These are phyloP conservation scores for Tulasnella calospora DNA, from an alignment of 768 basidiomycete genomes.

Conservation along the genomic window DNA sequence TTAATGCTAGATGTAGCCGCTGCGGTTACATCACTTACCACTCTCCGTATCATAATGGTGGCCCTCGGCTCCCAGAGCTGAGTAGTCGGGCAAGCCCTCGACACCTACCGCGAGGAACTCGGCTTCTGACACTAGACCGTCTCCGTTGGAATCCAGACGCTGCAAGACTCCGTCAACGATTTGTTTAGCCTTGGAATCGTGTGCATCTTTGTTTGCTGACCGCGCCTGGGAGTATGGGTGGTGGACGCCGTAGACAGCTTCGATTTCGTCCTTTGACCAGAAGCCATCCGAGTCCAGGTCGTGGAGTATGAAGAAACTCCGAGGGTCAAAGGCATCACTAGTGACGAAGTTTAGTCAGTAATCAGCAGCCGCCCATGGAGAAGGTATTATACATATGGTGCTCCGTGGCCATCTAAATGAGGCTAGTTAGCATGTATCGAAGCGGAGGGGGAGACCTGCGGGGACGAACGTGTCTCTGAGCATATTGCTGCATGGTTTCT, in stretches of 20 bases:
- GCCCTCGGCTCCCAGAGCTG: slow-evolving; percentile 78
- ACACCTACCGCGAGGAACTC: slow-evolving; percentile 72
- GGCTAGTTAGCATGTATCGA: slow-evolving; percentile 15
- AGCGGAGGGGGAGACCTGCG: slow-evolving; percentile 29
- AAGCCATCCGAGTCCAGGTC: slow-evolving; percentile 85
- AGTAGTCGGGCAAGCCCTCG: slow-evolving; percentile 75
- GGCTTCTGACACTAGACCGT: slow-evolving; percentile 61
- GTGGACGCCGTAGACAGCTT: slow-evolving; percentile 94
- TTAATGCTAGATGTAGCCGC: slow-evolving; percentile 18
- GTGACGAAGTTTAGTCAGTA: not conserved
- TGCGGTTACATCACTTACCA: slow-evolving; percentile 46
- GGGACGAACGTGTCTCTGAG: slow-evolving; percentile 71
- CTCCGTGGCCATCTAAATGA: slow-evolving; percentile 72
- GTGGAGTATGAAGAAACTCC: slow-evolving; percentile 93
- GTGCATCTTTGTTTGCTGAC: slow-evolving; percentile 75
- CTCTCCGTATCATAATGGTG: slow-evolving; percentile 92
- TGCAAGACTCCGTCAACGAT: slow-evolving; percentile 69
- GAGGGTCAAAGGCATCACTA: slow-evolving; percentile 75
- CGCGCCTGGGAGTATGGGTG: slow-evolving; percentile 82
- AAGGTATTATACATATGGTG: slow-evolving; percentile 64
- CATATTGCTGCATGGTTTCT: slow-evolving; percentile 77
- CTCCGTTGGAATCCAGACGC: slow-evolving; percentile 65
- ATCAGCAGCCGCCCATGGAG: not conserved
- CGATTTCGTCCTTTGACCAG: slow-evolving; percentile 84
- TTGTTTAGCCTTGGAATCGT: slow-evolving; percentile 73